Base-by-base conservation (phyloP, 495 filamentous ascomycete genomes). In the Astrothelium subdiscretum region DNA sequence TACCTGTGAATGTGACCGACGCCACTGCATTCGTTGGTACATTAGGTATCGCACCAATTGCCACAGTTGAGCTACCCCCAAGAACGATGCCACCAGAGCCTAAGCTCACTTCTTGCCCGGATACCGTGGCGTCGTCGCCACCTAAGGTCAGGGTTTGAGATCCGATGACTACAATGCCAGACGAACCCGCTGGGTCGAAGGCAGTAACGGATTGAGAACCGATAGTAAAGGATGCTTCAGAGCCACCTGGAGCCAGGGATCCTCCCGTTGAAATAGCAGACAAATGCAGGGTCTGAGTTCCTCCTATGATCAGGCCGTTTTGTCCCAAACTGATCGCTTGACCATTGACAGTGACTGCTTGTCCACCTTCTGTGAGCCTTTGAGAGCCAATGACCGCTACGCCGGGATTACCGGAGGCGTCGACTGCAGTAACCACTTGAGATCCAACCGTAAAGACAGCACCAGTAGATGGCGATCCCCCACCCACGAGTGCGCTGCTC, bases 101-200 rank as follows among this genome's bases (percentile, higher is more conserved):
- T 32, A 64, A 48, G 40, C 57, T 64, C 31, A 64, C 57, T 24
- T 44, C 62, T 42, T 64, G 20, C 12, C 62, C 38, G n/a, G 42
- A 60, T 32, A 64, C 26, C 22, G 62, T 64, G 29, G 62, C 58
- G n/a, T 26, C 57, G 13, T 59, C 32, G 18, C 63, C 63, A 26
- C 63, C 63, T 20, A 61, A 48, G 3, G 59, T 65, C 12, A 65
- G 58, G 1, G 63, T 65, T 31, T 32, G 24, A 24, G 59, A 43
- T 31, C 58, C 63, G 1, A 61, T 11, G 22, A 64, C 32, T 15
- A 38, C 62, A 54, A 54, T 29, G 24, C 24, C 24, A 29, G 48
- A 29, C 6, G 48, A 54, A 29, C 48, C 48, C 15, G 48, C 48
- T 54, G 48, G 48, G 15, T 54, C 48, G 29, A 54, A 8, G 15